Conservation (phyloP, 805 yeast species). For the Cyberlindnera saturnus region DNA sequence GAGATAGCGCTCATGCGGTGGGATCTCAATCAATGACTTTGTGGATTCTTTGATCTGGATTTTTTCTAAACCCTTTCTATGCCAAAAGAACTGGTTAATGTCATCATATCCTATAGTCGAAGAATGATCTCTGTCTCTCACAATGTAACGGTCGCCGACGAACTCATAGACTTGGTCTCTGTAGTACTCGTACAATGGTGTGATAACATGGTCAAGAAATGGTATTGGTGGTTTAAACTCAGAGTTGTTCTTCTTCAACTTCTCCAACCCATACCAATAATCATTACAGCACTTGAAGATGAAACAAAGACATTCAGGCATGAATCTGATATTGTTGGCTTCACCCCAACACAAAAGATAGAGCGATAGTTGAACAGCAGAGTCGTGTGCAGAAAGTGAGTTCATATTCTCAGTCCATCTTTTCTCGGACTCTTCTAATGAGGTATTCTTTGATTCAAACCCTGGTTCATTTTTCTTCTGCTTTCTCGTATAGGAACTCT, state of each 20-base stretch:
- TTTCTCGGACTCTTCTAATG: conserved; percentile 38
- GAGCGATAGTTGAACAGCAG: conserved; percentile 57
- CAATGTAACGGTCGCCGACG: conserved; percentile 37
- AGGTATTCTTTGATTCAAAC: not conserved
- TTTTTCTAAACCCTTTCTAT: conserved; percentile 58
- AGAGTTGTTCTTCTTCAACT: conserved; percentile 26
- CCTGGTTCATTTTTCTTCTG: not conserved
- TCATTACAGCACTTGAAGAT: conserved; percentile 78
- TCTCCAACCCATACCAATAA: conserved; percentile 45
- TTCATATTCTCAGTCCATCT: conserved; percentile 50
- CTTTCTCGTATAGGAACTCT: conserved; percentile 6
- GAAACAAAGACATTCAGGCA: conserved; percentile 87
- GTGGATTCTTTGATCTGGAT: conserved; percentile 42
- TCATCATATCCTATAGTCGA: conserved; percentile 82
- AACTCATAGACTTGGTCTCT: conserved; percentile 46
- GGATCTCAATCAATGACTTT: conserved; percentile 25
- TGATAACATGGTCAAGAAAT: conserved; percentile 62
- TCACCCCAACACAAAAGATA: conserved; percentile 86
- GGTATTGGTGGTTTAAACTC: conserved; percentile 25
- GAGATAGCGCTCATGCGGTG: conserved; percentile 50
- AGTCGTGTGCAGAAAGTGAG: conserved; percentile 43
- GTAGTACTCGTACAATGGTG: conserved; percentile 65
- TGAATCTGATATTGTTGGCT: conserved; percentile 76
- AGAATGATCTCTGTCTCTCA: conserved; percentile 57
- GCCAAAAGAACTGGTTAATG: conserved; percentile 85